Conservation (phyloP, 2,329 filamentous ascomycete genomes). For the Beauveria asiatica region DNA sequence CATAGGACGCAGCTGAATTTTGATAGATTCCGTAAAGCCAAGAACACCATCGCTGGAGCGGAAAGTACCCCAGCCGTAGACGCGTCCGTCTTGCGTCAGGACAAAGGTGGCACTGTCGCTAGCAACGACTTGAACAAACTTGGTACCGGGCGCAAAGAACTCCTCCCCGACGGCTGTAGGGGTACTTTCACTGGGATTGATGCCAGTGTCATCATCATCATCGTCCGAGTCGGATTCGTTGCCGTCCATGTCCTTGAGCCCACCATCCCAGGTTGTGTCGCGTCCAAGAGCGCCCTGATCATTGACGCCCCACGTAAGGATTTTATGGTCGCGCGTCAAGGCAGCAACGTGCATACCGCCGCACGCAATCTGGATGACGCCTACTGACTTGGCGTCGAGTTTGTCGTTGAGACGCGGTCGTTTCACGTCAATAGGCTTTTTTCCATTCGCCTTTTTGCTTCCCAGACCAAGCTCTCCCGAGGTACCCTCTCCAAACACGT, state of each 20-base stretch:
- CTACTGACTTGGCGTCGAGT: constrained; percentile 48
- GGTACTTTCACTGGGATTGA: constrained; percentile 66
- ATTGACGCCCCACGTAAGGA: constrained; percentile 82
- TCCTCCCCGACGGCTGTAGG: constrained; percentile 52
- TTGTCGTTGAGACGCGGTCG: constrained; percentile 75
- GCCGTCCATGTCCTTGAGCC: constrained; percentile 46
- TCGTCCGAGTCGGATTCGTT: constrained; percentile 47
- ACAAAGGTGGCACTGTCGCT: constrained; percentile 70
- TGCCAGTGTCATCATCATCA: constrained; percentile 53
- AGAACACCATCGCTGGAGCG: constrained; percentile 56
- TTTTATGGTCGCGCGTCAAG: constrained; percentile 70
- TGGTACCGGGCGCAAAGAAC: constrained; percentile 51
- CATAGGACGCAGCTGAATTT: constrained; percentile 41
- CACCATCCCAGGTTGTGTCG: constrained; percentile 61
- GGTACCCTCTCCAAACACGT: constrained; percentile 71
- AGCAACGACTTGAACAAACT: constrained; percentile 57
- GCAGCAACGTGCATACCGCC: constrained; percentile 78
- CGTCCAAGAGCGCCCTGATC: constrained; percentile 75
- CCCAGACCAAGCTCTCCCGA: constrained; percentile 80
- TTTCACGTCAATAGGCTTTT: constrained; percentile 65
- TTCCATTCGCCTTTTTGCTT: constrained; percentile 51
- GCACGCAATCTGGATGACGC: constrained; percentile 67
- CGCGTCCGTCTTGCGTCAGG: constrained; percentile 63
- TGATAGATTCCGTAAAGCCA: constrained; percentile 48
- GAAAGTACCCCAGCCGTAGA: constrained; percentile 83